These are phyloP conservation scores for Inosperma sp. DNA, from an alignment of 768 basidiomycete genomes.

Conservation along the genomic window DNA sequence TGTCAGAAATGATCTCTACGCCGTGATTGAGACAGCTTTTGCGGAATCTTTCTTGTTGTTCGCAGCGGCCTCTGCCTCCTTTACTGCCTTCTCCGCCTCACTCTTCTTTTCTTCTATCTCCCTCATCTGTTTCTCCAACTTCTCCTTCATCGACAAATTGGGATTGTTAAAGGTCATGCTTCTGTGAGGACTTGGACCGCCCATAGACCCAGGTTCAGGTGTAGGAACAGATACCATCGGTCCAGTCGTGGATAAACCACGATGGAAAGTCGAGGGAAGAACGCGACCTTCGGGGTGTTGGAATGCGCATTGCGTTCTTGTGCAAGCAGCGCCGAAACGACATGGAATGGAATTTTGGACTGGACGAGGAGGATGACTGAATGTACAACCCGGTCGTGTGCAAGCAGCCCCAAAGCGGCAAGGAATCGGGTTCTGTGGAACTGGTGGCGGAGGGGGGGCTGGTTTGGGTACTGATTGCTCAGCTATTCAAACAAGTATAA, in stretches of 20 bases:
- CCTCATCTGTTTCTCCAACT: constrained; percentile 49
- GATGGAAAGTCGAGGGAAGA: constrained; percentile 75
- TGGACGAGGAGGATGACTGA: constrained; percentile 55
- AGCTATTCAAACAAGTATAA: constrained; percentile 22
- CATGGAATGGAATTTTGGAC: constrained; percentile 49
- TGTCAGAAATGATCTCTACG: constrained; percentile 17
- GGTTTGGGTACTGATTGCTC: constrained; percentile 37
- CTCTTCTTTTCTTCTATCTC: constrained; percentile 58
- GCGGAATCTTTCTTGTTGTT: constrained; percentile 59
- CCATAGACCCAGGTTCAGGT: constrained; percentile 65
- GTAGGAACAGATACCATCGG: constrained; percentile 58
- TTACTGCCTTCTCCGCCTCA: constrained; percentile 60
- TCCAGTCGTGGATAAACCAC: constrained; percentile 58
- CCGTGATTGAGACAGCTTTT: constrained; percentile 45
- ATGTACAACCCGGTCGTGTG: constrained; percentile 66
- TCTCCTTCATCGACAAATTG: constrained; percentile 40
- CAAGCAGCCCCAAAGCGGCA: constrained; percentile 72
- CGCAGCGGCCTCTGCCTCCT: constrained; percentile 57
- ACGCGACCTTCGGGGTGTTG: constrained; percentile 87
- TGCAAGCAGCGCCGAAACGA: constrained; percentile 82
- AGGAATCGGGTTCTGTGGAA: constrained; percentile 34
- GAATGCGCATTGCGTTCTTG: constrained; percentile 81
- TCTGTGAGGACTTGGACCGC: constrained; percentile 58
- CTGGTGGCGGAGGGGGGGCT: constrained; percentile 26
- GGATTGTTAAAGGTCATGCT: constrained; percentile 68